A percentile compares a stretch with the other conserved stretches of the same genome.
Conservation (phyloP, 345 rosid species). For the Angophora floribunda region DNA sequence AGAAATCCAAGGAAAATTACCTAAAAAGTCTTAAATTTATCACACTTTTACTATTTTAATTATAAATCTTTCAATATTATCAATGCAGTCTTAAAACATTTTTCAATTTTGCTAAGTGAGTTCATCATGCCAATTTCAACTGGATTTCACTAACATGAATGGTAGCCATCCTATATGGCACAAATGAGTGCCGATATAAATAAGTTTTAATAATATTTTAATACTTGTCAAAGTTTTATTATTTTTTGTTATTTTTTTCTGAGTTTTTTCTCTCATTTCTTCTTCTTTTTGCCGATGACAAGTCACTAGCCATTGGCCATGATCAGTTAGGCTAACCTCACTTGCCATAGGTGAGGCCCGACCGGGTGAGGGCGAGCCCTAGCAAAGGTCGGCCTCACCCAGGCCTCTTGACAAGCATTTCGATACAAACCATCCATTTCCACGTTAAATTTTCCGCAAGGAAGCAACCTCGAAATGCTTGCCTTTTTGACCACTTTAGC, state of each 20-base stretch:
- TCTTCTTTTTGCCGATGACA: not conserved
- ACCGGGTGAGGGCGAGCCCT: not conserved
- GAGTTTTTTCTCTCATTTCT: too few species aligned
- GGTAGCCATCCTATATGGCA: accelerated
- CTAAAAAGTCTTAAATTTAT: too few species aligned
- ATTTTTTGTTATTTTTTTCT: too few species aligned
- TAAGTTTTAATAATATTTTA: too few species aligned
- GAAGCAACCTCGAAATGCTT: not conserved
- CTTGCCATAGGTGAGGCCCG: not conserved
- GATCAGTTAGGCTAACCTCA: accelerated
- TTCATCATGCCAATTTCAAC: accelerated
- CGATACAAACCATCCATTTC: not conserved
- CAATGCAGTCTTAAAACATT: accelerated
- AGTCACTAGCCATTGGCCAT: not conserved
- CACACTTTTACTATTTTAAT: too few species aligned
- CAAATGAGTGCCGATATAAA: too few species aligned
- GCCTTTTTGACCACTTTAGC: not conserved
- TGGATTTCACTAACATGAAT: accelerated
- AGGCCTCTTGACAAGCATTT: not conserved
- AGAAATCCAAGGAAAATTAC: not conserved
- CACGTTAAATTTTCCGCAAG: not conserved
- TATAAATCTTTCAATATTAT: accelerated
- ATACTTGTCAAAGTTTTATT: too few species aligned
- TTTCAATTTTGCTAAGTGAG: not conserved
- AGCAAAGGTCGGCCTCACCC: not conserved